Evolutionary conservation across 1,139 yeast genomes (phyloP), one percentile per base, ranked within the genome.

Genomic region (Zygosaccharomyces sapae): DNA sequence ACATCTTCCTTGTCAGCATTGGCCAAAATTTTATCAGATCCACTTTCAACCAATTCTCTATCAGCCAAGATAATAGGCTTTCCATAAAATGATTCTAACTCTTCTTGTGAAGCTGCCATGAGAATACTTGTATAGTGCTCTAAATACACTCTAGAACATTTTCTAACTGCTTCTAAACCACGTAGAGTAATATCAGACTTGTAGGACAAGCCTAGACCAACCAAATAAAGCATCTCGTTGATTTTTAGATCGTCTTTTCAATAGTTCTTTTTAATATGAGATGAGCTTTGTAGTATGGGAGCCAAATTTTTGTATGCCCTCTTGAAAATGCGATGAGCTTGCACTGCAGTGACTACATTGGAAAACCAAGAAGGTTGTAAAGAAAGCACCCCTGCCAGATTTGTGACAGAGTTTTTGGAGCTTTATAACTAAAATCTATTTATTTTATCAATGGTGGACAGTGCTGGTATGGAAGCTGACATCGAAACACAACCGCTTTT

Each of bases 61-160:
- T 92, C 97, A 10, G 98, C 98, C 48, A 92, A 71, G 38, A 85
- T 81, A 30, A 92, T 84, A 59, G 81, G 84, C 55, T 89, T 77
- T 6, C 96, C 97, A 63, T 92, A 92, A 62, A 83, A 88, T 59
- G 78, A 75, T 62, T 89, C 97, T 48, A 85, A 52, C 22, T 71
- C 70, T 49, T 74, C 78, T 62, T 81, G 73, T 57, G 84, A 80
- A 4, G 97, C 95, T 24, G 96, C 90, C 97, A 92, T 90, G 53
- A 92, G 74, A 55, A 92, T 90, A 41, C 96, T 86, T 1, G 98
- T 92, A 69, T 92, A 92, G 1, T 96, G 97, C 70, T 92, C 98
- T 50, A 92, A 74, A 59, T 92, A 92, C 9, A 92, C 96, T 36
- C 96, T 75, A 62, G 84, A 81, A 70, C 97, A 90, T 66, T 76